A percentile compares a stretch with the other conserved stretches of the same genome.
These are phyloP conservation scores for Starmerella powellii DNA, from an alignment of 805 yeast genomes.

Conservation along the genomic window DNA sequence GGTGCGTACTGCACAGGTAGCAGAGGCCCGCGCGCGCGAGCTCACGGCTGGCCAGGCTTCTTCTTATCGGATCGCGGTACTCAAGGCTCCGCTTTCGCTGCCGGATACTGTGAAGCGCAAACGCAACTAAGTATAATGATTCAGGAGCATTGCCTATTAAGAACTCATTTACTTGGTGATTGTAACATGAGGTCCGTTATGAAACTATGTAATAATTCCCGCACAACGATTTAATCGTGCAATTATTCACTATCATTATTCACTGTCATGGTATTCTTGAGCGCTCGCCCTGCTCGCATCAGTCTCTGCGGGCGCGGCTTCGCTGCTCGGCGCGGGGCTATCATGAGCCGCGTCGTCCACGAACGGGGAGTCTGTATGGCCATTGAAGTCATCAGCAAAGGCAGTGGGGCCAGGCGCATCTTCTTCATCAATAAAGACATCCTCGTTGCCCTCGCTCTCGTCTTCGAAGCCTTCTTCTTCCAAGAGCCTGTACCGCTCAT, in stretches of 20 bases:
- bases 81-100: slow-evolving; percentile 77
- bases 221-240: too few species aligned
- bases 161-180: too few species aligned
- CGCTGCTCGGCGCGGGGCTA: too few species aligned
- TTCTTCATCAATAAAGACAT: neutral
- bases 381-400: neutral
- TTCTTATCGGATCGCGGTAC: slow-evolving; percentile 64
- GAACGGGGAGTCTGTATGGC: too few species aligned
- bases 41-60: slow-evolving; percentile 29
- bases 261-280: too few species aligned
- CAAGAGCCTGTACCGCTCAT: slow-evolving; percentile 26
- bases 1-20: slow-evolving; percentile 50
- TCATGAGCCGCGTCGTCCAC: too few species aligned
- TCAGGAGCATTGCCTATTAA: too few species aligned
- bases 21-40: slow-evolving; percentile 30
- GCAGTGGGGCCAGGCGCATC: neutral
- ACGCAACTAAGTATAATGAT: slow-evolving; percentile 14
- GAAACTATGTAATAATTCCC: too few species aligned
- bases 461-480: slow-evolving; percentile 16
- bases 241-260: too few species aligned
- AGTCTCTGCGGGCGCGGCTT: too few species aligned
- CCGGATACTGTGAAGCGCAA: slow-evolving; percentile 67
- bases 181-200: too few species aligned
- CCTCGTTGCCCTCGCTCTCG: slow-evolving; percentile 4
- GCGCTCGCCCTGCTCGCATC: too few species aligned